Evolutionary conservation across 192 early-diverging fungal species (phyloP), one percentile per base, ranked within the genome.

Genomic region (Dissophora globulifera): DNA sequence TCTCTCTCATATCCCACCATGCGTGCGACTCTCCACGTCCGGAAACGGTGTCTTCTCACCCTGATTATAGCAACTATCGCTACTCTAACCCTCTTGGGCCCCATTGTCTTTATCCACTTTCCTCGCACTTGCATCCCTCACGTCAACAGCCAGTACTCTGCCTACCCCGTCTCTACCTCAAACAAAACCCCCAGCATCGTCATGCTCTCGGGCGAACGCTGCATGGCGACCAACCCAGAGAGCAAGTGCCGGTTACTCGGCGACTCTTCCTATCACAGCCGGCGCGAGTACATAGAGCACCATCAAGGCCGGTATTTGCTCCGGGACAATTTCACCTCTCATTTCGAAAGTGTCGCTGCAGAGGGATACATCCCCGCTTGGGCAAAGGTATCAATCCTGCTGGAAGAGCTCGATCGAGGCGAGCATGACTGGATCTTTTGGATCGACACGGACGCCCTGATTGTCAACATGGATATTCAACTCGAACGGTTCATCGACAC

Each of bases 371-470:
- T 41, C 13, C 68, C 59, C 15, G 51, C 55, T 25, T 62, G 56
- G 68, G 46, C 49, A 30, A 70, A 54, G 42, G n/a, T 54, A 48
- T 53, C 43, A 31, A 61, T 69, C 27, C 19, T 54, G 22, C 19
- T 57, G 9, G 58, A 70, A 19, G 68, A 55, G 54, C 59, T 70
- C 3, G 67, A 61, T n/a, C 38, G 54, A 40, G 38, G 42, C 29
- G 66, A 68, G 35, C 26, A 42, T 41, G 83, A 85, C 19, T 87
- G 85, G 83, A 32, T 85, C 13, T 84, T 87, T 52, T 87, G 83
- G 83, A 62, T 87, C 54, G 85, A 85, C 56, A 85, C 83, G 70
- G 82, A 87, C 53, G 82, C 82, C 16, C 68, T 87, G 0, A 67
- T 87, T 20, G 69, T 78, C 50, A 83, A 87, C 52, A 70, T 69